Conservation (phyloP, 768 basidiomycete species). For the Lactifluus volemus region DNA sequence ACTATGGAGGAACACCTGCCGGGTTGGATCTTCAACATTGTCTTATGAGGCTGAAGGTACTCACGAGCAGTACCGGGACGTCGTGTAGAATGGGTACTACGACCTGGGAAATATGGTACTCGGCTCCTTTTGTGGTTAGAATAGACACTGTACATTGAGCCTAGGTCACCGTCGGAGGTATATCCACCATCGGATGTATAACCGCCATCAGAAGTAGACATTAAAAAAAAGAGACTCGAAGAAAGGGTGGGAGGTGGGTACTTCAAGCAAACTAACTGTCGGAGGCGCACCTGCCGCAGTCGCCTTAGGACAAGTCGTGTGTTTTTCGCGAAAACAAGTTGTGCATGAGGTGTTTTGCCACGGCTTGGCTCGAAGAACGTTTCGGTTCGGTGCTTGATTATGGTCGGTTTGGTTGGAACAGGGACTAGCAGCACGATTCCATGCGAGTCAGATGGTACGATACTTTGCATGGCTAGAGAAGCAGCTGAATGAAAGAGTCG, state of each 20-base stretch:
- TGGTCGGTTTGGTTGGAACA: too few relatives aligned
- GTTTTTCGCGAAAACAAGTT: too few relatives aligned
- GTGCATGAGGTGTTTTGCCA: too few relatives aligned
- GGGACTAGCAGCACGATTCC: conserved; percentile 48
- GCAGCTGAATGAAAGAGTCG: conserved; percentile 48
- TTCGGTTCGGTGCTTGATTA: too few relatives aligned
- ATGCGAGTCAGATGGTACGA: conserved; percentile 70
- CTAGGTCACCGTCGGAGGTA: background rate
- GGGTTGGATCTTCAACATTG: background rate
- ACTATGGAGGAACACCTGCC: background rate
- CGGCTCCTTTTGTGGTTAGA: background rate
- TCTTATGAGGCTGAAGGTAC: background rate
- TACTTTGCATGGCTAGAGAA: conserved; percentile 97
- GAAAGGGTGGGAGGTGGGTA: background rate
- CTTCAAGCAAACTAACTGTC: too few relatives aligned
- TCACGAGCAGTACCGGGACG: background rate
- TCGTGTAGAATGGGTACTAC: too few relatives aligned
- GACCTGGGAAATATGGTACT: background rate
- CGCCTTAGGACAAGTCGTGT: too few relatives aligned
- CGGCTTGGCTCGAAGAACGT: too few relatives aligned
- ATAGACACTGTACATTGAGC: background rate
- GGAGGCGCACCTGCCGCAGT: too few relatives aligned
- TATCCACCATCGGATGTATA: background rate
- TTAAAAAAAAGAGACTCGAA: background rate
- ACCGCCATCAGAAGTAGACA: background rate